Evolutionary conservation across 176 grass and related monocot genomes (phyloP).

Genomic region (Olyra latifolia): DNA sequence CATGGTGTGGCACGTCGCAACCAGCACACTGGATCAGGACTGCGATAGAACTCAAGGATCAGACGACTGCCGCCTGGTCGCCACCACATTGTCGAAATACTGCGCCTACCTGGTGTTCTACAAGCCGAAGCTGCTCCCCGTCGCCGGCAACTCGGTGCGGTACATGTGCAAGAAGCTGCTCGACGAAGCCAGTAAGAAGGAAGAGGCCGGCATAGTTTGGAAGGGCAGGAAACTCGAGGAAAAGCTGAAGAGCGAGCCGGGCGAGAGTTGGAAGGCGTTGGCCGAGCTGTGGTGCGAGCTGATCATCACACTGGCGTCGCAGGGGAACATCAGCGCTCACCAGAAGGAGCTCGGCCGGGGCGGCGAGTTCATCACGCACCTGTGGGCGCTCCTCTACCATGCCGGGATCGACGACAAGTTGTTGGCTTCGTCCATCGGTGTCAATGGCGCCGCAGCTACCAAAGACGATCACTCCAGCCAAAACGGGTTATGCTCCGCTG

Average conservation of each 20-base stretch:
- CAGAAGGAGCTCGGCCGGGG: constrained; percentile 36
- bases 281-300: constrained; percentile 48
- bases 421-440: neutral
- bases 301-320: constrained; percentile 13
- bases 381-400: constrained; percentile 51
- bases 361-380: constrained; percentile 52
- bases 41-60: no score
- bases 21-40: constrained; percentile 7
- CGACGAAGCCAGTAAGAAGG: neutral
- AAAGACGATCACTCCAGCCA: neutral
- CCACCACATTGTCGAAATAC: constrained; percentile 34
- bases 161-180: constrained; percentile 21
- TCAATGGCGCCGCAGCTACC: no score
- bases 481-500: no score
- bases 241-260: no score
- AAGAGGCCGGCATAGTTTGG: neutral
- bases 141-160: neutral
- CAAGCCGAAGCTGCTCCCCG: constrained; percentile 35
- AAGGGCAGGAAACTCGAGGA: neutral
- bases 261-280: constrained; percentile 30
- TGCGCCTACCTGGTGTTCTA: constrained; percentile 50
- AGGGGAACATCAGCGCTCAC: neutral
- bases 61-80: neutral
- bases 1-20: constrained; percentile 52
- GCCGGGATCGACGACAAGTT: constrained; percentile 20